These are phyloP conservation scores for Ascochyta pisi DNA, from an alignment of 2,329 filamentous ascomycete genomes.

Conservation along the genomic window DNA sequence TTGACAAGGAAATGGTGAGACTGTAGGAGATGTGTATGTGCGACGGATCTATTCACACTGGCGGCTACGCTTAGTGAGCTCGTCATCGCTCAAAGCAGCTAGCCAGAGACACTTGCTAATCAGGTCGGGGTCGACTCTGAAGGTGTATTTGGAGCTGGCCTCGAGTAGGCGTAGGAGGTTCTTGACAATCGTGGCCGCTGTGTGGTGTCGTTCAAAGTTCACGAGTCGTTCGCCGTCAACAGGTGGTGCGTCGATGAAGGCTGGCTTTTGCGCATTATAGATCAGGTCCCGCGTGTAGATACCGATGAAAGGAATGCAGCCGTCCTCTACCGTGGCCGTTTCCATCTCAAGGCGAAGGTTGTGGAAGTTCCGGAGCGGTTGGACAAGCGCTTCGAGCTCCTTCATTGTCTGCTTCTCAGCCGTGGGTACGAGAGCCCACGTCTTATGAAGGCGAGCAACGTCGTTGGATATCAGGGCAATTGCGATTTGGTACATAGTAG, in stretches of 20 bases:
- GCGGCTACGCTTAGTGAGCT: conserved; percentile 60
- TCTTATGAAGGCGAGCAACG: conserved; percentile 69
- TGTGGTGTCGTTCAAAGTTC: conserved; percentile 84
- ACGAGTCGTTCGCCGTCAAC: conserved; percentile 67
- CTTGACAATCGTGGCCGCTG: conserved; percentile 78
- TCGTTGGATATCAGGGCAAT: conserved; percentile 79
- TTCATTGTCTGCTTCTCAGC: conserved; percentile 70
- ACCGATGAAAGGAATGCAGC: conserved; percentile 84
- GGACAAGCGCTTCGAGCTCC: conserved; percentile 75
- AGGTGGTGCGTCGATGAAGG: conserved; percentile 73
- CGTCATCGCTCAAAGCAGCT: conserved; percentile 75
- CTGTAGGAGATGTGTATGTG: conserved; percentile 16
- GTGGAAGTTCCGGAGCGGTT: conserved; percentile 79
- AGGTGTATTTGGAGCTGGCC: conserved; percentile 75
- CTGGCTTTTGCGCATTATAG: conserved; percentile 80
- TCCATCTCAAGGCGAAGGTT: conserved; percentile 83
- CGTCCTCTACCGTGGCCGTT: conserved; percentile 66
- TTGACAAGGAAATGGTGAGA: conserved; percentile 28
- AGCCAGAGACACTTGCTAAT: conserved; percentile 87
- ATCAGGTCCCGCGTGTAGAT: conserved; percentile 83
- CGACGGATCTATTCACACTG: conserved; percentile 35
- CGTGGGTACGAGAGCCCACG: conserved; percentile 73
- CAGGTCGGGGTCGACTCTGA: conserved; percentile 76
- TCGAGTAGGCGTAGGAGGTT: conserved; percentile 79
- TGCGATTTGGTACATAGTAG: conserved; percentile 81